Base-by-base conservation (phyloP, 495 filamentous ascomycete species). In the Staphylotrichum tortipilum region DNA sequence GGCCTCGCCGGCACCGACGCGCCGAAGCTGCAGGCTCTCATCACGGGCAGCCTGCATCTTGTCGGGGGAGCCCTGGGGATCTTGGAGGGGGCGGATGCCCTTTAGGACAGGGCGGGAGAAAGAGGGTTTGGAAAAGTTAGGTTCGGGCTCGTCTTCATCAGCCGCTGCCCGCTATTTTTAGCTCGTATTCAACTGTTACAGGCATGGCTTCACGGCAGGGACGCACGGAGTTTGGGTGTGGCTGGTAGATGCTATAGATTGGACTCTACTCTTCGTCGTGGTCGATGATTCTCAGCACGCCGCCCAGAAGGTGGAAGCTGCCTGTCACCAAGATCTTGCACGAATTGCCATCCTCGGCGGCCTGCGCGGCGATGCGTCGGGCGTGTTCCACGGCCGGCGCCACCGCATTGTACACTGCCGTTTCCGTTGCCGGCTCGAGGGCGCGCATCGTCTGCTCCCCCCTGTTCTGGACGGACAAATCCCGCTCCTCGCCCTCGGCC, bases 261-360 rank as follows among this genome's bases (percentile, higher is more conserved):
- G 19, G 35, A 43, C 19, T 58, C 45, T 58, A 55, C 29, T 63
- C 50, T 28, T 54, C 59, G 22, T 65, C 67, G 29, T 63, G 57
- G 60, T 89, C 87, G 43, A 97, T 69, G 5, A 84, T 80, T 63
- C 85, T 84, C 24, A 96, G 66, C 50, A 89, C 71, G 0, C 85
- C 84, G 4, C 91, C 89, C 1, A 95, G 87, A 8, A 97, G 75
- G 70, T 95, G 88, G 50, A 95, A 74, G 62, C 89, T 95, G 6
- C 91, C 91, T 17, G 91, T 96, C 26, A 88, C 72, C 18, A 87
- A 63, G 3, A 79, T 62, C 38, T 47, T 57, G 42, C 41, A 47
- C 21, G 6, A 28, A 55, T 40, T 60, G 18, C 50, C 47, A 11
- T 50, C 40, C 10, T 50, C 33, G 30, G 37, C 52, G 23, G 42